Conservation (phyloP, 1,139 yeast species). For the Barnettozyma hawaiiensis region DNA sequence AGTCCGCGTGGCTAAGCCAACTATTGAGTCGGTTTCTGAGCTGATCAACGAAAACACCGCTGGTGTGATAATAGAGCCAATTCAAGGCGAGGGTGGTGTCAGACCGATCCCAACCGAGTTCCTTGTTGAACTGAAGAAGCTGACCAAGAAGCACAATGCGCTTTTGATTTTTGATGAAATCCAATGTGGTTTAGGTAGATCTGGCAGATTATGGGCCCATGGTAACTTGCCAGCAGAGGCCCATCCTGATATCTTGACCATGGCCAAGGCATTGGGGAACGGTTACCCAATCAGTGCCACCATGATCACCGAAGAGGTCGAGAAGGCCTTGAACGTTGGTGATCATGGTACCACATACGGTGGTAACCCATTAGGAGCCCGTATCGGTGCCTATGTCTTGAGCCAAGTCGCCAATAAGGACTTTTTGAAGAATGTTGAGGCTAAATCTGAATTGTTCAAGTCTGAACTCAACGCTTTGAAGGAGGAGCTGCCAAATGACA, state of each 20-base stretch:
- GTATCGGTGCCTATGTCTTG: slow-evolving; percentile 73
- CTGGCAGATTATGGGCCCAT: slow-evolving; percentile 95
- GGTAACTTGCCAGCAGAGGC: slow-evolving; percentile 64
- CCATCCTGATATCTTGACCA: slow-evolving; percentile 89
- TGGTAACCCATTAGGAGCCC: slow-evolving; percentile 89
- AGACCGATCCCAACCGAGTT: slow-evolving; percentile 61
- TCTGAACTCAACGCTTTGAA: slow-evolving; percentile 47
- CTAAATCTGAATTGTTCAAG: slow-evolving; percentile 51
- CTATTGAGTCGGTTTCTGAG: slow-evolving; percentile 50
- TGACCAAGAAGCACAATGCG: slow-evolving; percentile 68
- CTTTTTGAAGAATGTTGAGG: slow-evolving; percentile 54
- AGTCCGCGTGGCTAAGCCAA: slow-evolving; percentile 55
- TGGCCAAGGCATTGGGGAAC: slow-evolving; percentile 95
- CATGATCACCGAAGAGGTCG: slow-evolving; percentile 75
- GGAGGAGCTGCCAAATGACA: slow-evolving; percentile 50
- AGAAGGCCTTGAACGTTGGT: slow-evolving; percentile 68
- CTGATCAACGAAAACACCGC: slow-evolving; percentile 71
- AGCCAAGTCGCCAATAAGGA: slow-evolving; percentile 55
- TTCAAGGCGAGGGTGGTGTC: slow-evolving; percentile 98
- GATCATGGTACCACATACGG: slow-evolving; percentile 99
- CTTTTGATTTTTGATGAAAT: slow-evolving; percentile 89
- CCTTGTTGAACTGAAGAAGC: slow-evolving; percentile 54
- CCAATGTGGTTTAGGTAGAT: slow-evolving; percentile 93
- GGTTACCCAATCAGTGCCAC: slow-evolving; percentile 98
- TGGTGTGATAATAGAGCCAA: slow-evolving; percentile 92